Evolutionary conservation across 2,329 filamentous ascomycete genomes (phyloP).

Genomic region (Daldinia sp.): DNA sequence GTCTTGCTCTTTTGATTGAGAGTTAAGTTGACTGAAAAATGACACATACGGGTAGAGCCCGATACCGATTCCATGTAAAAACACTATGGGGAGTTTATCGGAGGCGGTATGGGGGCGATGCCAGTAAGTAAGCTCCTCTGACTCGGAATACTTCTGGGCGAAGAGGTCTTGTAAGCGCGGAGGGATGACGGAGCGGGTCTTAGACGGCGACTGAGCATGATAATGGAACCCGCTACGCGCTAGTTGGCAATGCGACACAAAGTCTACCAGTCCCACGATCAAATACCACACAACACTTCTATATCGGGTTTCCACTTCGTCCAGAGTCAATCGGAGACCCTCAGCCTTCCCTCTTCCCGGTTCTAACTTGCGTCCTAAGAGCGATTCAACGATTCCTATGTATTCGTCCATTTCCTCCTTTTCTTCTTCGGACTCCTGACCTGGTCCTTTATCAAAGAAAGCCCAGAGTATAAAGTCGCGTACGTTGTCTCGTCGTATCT

Average conservation of each 20-base stretch:
- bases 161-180: slow-evolving; percentile 61
- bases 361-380: slow-evolving; percentile 59
- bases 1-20: slow-evolving; percentile 43
- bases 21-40: slow-evolving; percentile 63
- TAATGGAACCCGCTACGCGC: slow-evolving; percentile 60
- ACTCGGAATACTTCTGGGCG: slow-evolving; percentile 56
- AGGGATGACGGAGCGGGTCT: slow-evolving; percentile 61
- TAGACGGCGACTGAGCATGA: slow-evolving; percentile 54
- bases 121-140: slow-evolving; percentile 68
- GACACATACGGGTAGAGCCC: slow-evolving; percentile 69
- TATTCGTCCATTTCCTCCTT: slow-evolving; percentile 55
- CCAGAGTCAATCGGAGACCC: slow-evolving; percentile 70
- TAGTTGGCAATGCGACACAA: slow-evolving; percentile 57
- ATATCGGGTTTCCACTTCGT: slow-evolving; percentile 67
- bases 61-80: slow-evolving; percentile 76
- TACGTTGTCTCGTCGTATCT: slow-evolving; percentile 73
- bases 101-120: slow-evolving; percentile 68
- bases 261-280: slow-evolving; percentile 63
- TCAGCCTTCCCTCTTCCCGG: slow-evolving; percentile 64
- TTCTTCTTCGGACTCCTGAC: slow-evolving; percentile 45
- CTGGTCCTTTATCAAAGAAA: slow-evolving; percentile 61
- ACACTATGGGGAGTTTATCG: slow-evolving; percentile 66
- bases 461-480: slow-evolving; percentile 74
- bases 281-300: slow-evolving; percentile 71
- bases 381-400: slow-evolving; percentile 61